phyloP scores from a whole-genome alignment of 306 rosid species.

The Cyclanthera cordifolia region DNA sequence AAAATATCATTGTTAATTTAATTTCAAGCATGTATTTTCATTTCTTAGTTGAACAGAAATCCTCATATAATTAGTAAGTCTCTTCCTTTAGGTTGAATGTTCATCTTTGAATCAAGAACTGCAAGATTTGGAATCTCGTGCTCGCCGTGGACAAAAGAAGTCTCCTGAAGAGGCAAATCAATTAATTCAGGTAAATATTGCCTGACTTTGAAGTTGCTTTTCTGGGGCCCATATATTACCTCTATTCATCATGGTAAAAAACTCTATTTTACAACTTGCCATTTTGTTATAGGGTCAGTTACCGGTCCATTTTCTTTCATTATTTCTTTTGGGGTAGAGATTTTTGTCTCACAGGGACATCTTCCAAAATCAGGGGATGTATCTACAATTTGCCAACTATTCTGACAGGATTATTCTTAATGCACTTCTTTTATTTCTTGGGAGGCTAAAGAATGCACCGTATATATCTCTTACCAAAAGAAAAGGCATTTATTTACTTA shows the following conservation, averaged over 20 bases:
- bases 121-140: slow-evolving; percentile 84
- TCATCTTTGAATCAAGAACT: slow-evolving; percentile 87
- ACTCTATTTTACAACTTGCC: neutral
- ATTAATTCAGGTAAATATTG: slow-evolving; percentile 57
- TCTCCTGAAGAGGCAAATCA: slow-evolving; percentile 86
- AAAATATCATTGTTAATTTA: neutral
- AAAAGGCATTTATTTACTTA: slow-evolving; percentile 3
- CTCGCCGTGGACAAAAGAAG: slow-evolving; percentile 84
- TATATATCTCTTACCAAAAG: neutral
- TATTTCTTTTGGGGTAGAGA: neutral
- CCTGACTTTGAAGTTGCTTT: slow-evolving; percentile 9
- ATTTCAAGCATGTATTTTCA: slow-evolving; percentile 1
- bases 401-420: neutral
- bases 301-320: neutral
- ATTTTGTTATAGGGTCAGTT: neutral
- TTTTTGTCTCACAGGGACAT: neutral
- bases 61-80: slow-evolving; percentile 13
- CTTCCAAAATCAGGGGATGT: neutral
- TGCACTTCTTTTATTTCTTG: neutral
- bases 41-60: slow-evolving; percentile 12
- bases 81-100: slow-evolving; percentile 68
- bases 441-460: too few species aligned
- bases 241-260: neutral
- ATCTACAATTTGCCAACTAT: neutral
- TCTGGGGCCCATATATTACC: neutral